Evolutionary conservation across 2,329 filamentous ascomycete species (phyloP), one percentile per base, ranked within the genome.

Genomic region (Beauveria medogensis): DNA sequence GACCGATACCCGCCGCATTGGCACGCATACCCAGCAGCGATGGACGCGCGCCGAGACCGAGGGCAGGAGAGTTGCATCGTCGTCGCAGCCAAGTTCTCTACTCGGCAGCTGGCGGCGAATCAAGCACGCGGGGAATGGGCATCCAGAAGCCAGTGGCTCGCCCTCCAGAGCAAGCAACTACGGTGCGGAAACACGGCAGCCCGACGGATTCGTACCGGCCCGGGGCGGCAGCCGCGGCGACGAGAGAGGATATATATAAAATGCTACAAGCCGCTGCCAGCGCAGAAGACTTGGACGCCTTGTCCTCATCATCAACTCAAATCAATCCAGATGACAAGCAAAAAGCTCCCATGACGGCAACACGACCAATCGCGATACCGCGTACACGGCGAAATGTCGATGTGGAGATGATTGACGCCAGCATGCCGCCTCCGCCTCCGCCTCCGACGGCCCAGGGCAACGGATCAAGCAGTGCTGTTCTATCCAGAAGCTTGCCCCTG

Each of bases 401-500:
- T 12, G 55, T 59, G 55, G 55, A 59, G n/a, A 59, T 59, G 55
- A 47, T 59, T 18, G 55, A 59, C 3, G 55, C 37, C 34, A 43
- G 47, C 46, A 59, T 59, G 55, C 46, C 37, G 20, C 55, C 55
- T 16, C 55, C 37, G 20, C 55, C 55, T 16, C 55, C n/a, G 18
- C 55, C 40, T 7, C 4, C 47, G 46, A n/a, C 54, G 4, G 18
- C 48, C 28, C 40, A 41, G 14, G 40, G 40, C 40, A n/a, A 41
- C 14, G 12, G 46, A n/a, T 20, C 34, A 41, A 24, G 20, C 18
- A 14, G 28, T 14, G 28, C 18, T 16, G 3, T 40, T 16, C 7
- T 20, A 18, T 51, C 55, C n/a, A 22, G 34, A 24, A 30, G 24
- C 34, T 24, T 51, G 37, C 57, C 57, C 6, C 22, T 34, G 10